phyloP scores from a whole-genome alignment of 2,329 filamentous ascomycete species.

The Penicillium crustosum region DNA sequence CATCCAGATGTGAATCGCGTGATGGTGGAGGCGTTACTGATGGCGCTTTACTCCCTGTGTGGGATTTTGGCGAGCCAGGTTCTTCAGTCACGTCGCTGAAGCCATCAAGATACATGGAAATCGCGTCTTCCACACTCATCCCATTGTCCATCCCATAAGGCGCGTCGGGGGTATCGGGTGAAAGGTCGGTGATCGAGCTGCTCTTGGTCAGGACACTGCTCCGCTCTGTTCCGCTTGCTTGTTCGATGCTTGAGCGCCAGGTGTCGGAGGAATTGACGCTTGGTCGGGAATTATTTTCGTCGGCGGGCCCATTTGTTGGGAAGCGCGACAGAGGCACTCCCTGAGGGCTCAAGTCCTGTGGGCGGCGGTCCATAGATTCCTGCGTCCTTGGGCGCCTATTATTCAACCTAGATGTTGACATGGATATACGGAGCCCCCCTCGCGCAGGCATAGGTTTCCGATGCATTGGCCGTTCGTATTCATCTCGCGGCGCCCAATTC shows the following conservation, averaged over 20 bases:
- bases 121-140: constrained; percentile 61
- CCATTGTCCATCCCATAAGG: constrained; percentile 55
- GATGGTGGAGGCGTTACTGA: constrained; percentile 31
- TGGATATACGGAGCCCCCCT: constrained; percentile 37
- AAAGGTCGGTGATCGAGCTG: constrained; percentile 68
- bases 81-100: constrained; percentile 51
- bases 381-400: constrained; percentile 29
- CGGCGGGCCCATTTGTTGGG: constrained; percentile 32
- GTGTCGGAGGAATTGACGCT: constrained; percentile 63
- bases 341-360: constrained; percentile 23
- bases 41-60: constrained; percentile 34
- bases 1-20: constrained; percentile 29
- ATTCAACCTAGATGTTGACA: constrained; percentile 38
- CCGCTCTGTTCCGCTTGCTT: constrained; percentile 68
- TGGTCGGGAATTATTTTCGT: constrained; percentile 47
- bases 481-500: constrained; percentile 22
- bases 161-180: constrained; percentile 63
- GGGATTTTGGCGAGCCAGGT: constrained; percentile 34
- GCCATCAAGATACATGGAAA: constrained; percentile 61
- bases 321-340: constrained; percentile 34
- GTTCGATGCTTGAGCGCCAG: constrained; percentile 58
- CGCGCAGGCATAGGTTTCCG: constrained; percentile 30
- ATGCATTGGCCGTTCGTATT: constrained; percentile 26
- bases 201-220: constrained; percentile 79
- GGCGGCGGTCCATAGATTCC: constrained; percentile 28